Percentiles rank a stretch among this genome's conserved stretches.
These are phyloP conservation scores for Cytospora paraplurivora DNA, from an alignment of 2,329 filamentous ascomycete genomes.

Conservation along the genomic window DNA sequence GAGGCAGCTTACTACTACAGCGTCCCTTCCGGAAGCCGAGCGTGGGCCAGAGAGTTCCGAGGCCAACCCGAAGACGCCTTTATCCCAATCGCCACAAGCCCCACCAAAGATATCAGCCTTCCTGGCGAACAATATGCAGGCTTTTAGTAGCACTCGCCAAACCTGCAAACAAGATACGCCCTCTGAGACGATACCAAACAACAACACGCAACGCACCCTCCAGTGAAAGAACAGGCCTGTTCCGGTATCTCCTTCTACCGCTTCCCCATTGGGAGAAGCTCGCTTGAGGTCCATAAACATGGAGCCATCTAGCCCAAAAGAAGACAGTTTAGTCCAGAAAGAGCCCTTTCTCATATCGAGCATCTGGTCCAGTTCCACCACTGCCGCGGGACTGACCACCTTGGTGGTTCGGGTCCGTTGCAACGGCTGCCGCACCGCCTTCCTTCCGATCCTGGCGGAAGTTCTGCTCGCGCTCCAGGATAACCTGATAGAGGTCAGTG, in stretches of 20 bases:
- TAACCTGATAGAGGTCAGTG: constrained; percentile 55
- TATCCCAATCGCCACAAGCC: neutral
- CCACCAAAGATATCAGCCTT: neutral
- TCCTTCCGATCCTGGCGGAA: constrained; percentile 30
- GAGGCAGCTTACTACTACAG: neutral
- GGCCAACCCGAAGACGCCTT: neutral
- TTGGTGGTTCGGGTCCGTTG: neutral
- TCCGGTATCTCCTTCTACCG: no score
- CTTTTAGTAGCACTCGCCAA: neutral
- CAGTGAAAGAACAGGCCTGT: neutral
- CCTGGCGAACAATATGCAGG: neutral
- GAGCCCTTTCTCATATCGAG: constrained; percentile 11
- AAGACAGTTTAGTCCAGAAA: constrained; percentile 18
- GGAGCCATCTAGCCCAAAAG: neutral
- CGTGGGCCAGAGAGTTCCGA: neutral
- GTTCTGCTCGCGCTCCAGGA: constrained; percentile 49
- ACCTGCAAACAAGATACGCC: neutral
- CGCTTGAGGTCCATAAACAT: neutral
- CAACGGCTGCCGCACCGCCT: neutral
- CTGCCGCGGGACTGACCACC: constrained; percentile 7
- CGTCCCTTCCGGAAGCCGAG: neutral
- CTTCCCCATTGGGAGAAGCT: neutral
- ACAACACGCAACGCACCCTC: neutral
- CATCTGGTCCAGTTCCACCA: constrained; percentile 17
- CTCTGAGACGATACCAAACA: neutral